A percentile compares a stretch with the other conserved stretches of the same genome.
Conservation (phyloP, 176 grass and related monocot genomes). For the Rhynchospora pubera region DNA sequence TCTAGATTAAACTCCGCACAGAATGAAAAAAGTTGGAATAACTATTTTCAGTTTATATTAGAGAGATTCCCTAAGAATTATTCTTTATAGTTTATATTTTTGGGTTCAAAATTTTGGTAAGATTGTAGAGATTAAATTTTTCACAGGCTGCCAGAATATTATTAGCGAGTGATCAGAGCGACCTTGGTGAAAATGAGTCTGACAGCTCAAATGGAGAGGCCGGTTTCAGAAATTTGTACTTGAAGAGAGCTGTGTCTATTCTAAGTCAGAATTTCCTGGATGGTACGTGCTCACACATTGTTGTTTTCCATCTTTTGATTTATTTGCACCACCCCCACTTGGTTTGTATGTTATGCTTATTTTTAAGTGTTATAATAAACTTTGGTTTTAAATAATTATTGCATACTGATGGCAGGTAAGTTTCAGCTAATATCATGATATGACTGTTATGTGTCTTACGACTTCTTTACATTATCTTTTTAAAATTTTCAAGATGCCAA, state of each 20-base stretch:
- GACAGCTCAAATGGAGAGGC: constrained; percentile 6
- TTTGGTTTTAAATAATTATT: constrained; percentile 11
- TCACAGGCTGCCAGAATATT: constrained; percentile 58
- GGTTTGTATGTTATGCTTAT: not conserved
- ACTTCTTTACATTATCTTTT: constrained; percentile 2
- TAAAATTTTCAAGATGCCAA: constrained; percentile 30
- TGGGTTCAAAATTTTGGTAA: not conserved
- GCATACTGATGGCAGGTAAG: not conserved
- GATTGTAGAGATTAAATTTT: not conserved
- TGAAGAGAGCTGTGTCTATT: constrained; percentile 53
- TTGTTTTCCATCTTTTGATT: constrained; percentile 8
- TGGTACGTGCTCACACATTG: constrained; percentile 37
- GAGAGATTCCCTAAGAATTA: not conserved
- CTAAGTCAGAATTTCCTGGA: constrained; percentile 39
- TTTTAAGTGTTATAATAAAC: not conserved
- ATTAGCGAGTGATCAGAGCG: constrained; percentile 27
- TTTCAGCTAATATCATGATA: not conserved
- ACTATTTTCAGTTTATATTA: not conserved
- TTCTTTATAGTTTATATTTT: not conserved
- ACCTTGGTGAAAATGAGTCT: constrained; percentile 20
- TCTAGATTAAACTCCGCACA: not conserved
- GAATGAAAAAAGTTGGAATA: not conserved
- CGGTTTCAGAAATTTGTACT: constrained; percentile 37
- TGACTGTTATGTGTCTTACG: not conserved
- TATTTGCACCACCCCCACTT: not conserved